phyloP scores from a whole-genome alignment of 2,329 filamentous ascomycete genomes.

The Pseudocercospora eumusae region DNA sequence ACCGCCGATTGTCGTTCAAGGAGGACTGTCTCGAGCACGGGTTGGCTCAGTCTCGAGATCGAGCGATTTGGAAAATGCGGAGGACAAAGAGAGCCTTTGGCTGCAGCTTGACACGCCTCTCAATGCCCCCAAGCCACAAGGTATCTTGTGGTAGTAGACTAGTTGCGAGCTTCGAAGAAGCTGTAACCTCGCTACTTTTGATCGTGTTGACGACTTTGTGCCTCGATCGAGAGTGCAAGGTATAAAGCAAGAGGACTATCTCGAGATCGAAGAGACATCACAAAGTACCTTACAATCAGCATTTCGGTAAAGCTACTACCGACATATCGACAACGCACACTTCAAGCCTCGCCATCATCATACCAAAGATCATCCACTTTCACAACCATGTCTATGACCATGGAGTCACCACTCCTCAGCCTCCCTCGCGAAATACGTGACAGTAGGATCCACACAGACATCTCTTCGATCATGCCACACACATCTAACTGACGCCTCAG shows the following conservation, averaged over 20 bases:
- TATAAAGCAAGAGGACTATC: constrained; percentile 15
- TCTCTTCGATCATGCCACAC: not conserved
- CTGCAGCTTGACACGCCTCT: constrained; percentile 8
- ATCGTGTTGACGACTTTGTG: constrained; percentile 15
- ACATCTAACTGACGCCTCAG: constrained; percentile 8
- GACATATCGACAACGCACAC: not conserved
- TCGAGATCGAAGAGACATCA: not conserved
- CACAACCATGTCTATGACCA: constrained; percentile 6
- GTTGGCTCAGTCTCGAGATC: not conserved
- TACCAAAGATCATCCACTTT: not conserved
- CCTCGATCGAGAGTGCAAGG: constrained; percentile 4
- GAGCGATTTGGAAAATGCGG: not conserved
- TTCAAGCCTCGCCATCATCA: not conserved
- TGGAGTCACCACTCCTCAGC: constrained; percentile 25
- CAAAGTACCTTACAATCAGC: not conserved
- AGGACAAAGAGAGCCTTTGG: constrained; percentile 17
- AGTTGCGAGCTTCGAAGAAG: constrained; percentile 1
- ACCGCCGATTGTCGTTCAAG: not conserved
- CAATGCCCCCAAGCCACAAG: constrained; percentile 14
- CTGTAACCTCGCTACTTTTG: constrained; percentile 13
- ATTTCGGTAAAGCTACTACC: constrained; percentile 5
- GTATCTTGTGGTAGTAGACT: constrained; percentile 3
- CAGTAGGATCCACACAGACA: constrained; percentile 14
- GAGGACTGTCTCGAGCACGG: constrained; percentile 1
- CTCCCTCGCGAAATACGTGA: constrained; percentile 28